Conservation (phyloP, 2,329 filamentous ascomycete species). For the Aspergillus jensenii region DNA sequence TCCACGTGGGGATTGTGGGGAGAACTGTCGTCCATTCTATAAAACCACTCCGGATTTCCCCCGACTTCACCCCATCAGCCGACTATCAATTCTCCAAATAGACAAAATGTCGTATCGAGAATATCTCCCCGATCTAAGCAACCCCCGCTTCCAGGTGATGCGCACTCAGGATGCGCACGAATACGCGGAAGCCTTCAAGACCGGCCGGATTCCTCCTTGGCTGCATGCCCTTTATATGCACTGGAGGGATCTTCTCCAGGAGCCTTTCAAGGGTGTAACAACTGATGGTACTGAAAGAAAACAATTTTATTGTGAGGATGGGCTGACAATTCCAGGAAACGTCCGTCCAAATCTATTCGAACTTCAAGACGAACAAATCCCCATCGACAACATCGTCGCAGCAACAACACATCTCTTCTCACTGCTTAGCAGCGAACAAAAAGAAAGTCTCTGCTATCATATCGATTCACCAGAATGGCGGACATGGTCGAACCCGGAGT, state of each 20-base stretch:
- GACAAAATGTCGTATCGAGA: slow-evolving; percentile 49
- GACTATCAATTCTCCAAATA: background rate
- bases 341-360: slow-evolving; percentile 57
- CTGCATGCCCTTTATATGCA: slow-evolving; percentile 61
- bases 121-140: slow-evolving; percentile 62
- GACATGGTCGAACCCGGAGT: slow-evolving; percentile 71
- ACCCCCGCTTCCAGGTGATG: slow-evolving; percentile 63
- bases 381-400: slow-evolving; percentile 57
- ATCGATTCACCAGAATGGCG: slow-evolving; percentile 72
- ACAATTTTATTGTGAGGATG: background rate
- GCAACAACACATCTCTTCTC: slow-evolving; percentile 50
- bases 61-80: background rate
- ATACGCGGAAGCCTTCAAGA: slow-evolving; percentile 62
- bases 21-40: background rate
- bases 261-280: slow-evolving; percentile 71
- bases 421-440: slow-evolving; percentile 52
- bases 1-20: slow-evolving; percentile 17
- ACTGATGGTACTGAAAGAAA: slow-evolving; percentile 55
- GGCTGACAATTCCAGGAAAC: slow-evolving; percentile 39
- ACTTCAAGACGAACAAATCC: slow-evolving; percentile 63
- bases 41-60: background rate
- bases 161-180: slow-evolving; percentile 62
- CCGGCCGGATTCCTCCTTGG: slow-evolving; percentile 64
- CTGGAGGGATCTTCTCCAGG: slow-evolving; percentile 57
- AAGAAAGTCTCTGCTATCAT: slow-evolving; percentile 54